These are phyloP conservation scores for Chiua virens DNA, from an alignment of 768 basidiomycete species.

Conservation along the genomic window DNA sequence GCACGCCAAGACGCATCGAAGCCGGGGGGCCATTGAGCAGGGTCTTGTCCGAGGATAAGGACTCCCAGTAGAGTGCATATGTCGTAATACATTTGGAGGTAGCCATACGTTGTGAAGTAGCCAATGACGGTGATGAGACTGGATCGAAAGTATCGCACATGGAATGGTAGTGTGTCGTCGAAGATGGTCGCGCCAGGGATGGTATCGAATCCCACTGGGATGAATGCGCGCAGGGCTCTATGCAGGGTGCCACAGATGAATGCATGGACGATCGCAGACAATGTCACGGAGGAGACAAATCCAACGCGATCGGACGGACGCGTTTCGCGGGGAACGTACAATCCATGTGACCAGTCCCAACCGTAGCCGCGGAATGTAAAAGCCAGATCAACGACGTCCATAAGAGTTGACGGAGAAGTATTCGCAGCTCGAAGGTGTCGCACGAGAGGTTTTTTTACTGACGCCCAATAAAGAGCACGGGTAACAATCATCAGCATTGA, in stretches of 20 bases:
- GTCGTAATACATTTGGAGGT: slow-evolving; percentile 39
- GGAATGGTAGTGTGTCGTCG: slow-evolving; percentile 28
- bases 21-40: slow-evolving; percentile 32
- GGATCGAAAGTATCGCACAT: slow-evolving; percentile 36
- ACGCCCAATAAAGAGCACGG: background rate
- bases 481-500: slow-evolving; percentile 3
- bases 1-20: slow-evolving; percentile 34
- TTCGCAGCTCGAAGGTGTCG: background rate
- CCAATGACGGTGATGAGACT: slow-evolving; percentile 41
- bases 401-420: background rate
- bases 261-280: slow-evolving; percentile 34
- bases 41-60: slow-evolving; percentile 27
- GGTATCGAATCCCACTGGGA: slow-evolving; percentile 34
- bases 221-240: slow-evolving; percentile 46
- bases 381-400: slow-evolving; percentile 52
- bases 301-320: slow-evolving; percentile 26
- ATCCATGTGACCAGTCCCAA: slow-evolving; percentile 53
- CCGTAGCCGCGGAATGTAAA: slow-evolving; percentile 54
- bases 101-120: slow-evolving; percentile 44
- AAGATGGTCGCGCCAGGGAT: slow-evolving; percentile 32
- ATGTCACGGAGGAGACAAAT: slow-evolving; percentile 38
- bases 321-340: slow-evolving; percentile 26
- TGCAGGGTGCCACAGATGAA: slow-evolving; percentile 47
- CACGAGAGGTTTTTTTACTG: background rate
- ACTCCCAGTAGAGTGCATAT: slow-evolving; percentile 23